phyloP scores from a whole-genome alignment of 305 asterid species.

The Fraxinus greggii region DNA sequence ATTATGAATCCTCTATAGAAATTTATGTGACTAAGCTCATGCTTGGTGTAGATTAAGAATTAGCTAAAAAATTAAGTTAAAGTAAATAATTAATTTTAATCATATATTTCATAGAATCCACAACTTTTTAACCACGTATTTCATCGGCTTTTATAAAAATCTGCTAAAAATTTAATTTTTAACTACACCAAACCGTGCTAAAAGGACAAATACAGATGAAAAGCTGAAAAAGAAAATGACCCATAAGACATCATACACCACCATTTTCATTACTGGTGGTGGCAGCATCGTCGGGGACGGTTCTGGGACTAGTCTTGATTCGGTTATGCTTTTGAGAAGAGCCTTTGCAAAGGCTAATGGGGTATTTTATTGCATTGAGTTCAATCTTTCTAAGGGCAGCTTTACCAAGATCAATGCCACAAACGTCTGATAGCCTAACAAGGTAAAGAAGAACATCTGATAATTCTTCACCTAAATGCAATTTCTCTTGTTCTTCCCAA shows the following conservation, averaged over 20 bases:
- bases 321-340: constrained; percentile 30
- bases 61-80: too few relatives aligned
- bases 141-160: too few relatives aligned
- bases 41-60: too few relatives aligned
- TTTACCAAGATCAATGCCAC: too few relatives aligned
- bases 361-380: constrained; percentile 45
- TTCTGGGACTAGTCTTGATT: not conserved
- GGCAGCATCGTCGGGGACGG: not conserved
- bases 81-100: too few relatives aligned
- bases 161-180: too few relatives aligned
- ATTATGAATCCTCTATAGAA: too few relatives aligned
- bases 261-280: constrained; percentile 15
- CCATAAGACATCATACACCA: constrained; percentile 13
- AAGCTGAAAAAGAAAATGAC: not conserved
- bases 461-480: constrained; percentile 54
- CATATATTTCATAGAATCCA: too few relatives aligned
- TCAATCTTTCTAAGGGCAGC: constrained; percentile 29
- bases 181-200: not conserved
- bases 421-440: constrained; percentile 42
- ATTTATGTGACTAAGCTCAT: too few relatives aligned
- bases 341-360: constrained; percentile 37
- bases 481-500: constrained; percentile 47
- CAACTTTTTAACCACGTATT: too few relatives aligned
- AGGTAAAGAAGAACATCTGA: constrained; percentile 52
- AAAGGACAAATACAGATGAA: not conserved